Conservation (phyloP, 306 rosid species). For the Acacia confusa region DNA sequence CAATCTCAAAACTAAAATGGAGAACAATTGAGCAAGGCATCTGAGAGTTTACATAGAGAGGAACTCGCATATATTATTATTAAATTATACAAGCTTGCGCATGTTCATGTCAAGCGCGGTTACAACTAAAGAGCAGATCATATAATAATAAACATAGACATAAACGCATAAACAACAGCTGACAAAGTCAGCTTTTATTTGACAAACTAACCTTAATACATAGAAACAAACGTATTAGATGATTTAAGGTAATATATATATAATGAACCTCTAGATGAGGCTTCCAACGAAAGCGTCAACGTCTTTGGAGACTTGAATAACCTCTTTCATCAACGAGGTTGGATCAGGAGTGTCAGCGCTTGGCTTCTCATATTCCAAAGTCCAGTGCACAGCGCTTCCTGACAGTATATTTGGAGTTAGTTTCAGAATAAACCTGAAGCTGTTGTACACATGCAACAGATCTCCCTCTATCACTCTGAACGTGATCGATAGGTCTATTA, state of each 20-base stretch:
- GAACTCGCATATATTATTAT: no score
- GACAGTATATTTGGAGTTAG: background rate
- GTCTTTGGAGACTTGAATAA: background rate
- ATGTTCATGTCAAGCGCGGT: background rate
- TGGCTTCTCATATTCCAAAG: background rate
- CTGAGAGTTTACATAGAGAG: no score
- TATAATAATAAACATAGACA: background rate
- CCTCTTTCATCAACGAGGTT: background rate
- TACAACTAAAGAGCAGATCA: background rate
- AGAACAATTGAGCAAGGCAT: background rate
- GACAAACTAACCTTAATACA: background rate
- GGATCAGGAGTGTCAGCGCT: background rate
- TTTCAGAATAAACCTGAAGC: background rate
- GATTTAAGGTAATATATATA: background rate
- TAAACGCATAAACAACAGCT: background rate
- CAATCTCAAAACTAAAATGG: background rate
- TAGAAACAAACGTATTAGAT: background rate
- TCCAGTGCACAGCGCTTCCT: background rate
- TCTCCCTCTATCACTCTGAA: conserved; percentile 11
- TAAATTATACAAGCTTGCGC: background rate
- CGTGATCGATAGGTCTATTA: background rate
- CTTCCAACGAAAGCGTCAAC: background rate
- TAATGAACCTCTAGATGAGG: background rate
- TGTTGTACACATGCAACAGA: background rate
- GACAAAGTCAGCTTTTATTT: background rate